Conservation (phyloP, 495 filamentous ascomycete genomes). For the Penicillium antarcticum region DNA sequence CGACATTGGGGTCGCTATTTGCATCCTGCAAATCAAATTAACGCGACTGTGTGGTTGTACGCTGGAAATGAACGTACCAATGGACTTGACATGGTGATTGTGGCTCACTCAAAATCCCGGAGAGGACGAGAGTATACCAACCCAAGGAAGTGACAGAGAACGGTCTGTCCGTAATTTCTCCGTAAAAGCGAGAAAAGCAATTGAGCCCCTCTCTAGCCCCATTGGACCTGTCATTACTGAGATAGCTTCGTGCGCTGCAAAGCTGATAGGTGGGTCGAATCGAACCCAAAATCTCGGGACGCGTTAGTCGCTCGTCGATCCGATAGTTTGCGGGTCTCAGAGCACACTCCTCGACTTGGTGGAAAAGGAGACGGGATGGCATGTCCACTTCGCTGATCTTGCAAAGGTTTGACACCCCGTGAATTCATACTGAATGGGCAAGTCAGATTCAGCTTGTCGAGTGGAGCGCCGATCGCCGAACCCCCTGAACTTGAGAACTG, state of each 20-base stretch:
- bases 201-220: conserved; percentile 11
- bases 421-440: no score
- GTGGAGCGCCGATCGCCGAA: no score
- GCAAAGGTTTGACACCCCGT: no score
- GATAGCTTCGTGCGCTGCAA: conserved; percentile 9
- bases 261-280: conserved; percentile 20
- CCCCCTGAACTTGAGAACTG: no score
- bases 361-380: no score
- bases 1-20: conserved; percentile 41
- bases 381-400: no score
- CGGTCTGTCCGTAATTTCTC: conserved; percentile 10
- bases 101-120: neutral
- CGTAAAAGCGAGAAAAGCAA: conserved; percentile 10
- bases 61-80: conserved; percentile 4
- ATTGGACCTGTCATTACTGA: conserved; percentile 31
- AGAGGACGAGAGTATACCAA: neutral
- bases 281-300: conserved; percentile 11
- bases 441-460: no score
- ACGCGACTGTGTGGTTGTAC: neutral
- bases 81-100: conserved; percentile 9
- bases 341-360: neutral
- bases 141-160: neutral
- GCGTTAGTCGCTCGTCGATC: conserved; percentile 23
- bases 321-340: conserved; percentile 13
- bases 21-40: conserved; percentile 23